Base-by-base conservation (phyloP, 495 filamentous ascomycete genomes). In the Xylaria nigripes region DNA sequence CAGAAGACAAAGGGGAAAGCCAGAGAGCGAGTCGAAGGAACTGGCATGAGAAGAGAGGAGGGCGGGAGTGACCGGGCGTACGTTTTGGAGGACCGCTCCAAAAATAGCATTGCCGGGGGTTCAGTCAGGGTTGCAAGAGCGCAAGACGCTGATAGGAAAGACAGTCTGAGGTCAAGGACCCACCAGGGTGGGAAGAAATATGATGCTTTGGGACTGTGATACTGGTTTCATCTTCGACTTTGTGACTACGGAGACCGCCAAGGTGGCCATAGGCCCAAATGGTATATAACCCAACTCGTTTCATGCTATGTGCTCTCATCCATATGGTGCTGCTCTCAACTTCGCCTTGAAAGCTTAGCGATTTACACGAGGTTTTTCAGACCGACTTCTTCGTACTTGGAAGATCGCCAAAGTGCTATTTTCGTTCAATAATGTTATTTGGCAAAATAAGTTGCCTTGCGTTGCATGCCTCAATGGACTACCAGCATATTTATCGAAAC, bases 1-100 rank as follows among this genome's bases (percentile, higher is more conserved):
- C 73, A 64, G 62, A 72, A 64, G 56, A 60, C 65, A 25, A 67
- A 63, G 29, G 69, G 62, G 50, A 48, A 24, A 27, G 5, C 15
- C 12, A 36, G 7, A 46, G 12, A 15, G n/a, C 27, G 27, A 9
- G 24, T 15, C 7, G 27, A 55, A 16, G 21, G 45, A 22, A 2
- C 25, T 9, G 34, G 22, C 1, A 19, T 22, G 24, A 45, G 16
- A 12, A 48, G 23, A 38, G 36, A 40, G 3, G 45, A 15, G 41
- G 41, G 21, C 12, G n/a, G 44, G 25, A 23, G 4, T 9, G 34
- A 36, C 25, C 16, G 16, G 25, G 32, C 43, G 34, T 16, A 16
- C 19, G 5, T 24, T n/a, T 15, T 10, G 21, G 52, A 24, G 23
- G 2, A 4, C 12, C 30, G 25, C 29, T 27, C 38, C 2, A 32